Percentiles rank a stretch among this genome's conserved stretches.
Evolutionary conservation across 106 monocot genomes (phyloP).

Genomic region (Gastrodia elata): DNA sequence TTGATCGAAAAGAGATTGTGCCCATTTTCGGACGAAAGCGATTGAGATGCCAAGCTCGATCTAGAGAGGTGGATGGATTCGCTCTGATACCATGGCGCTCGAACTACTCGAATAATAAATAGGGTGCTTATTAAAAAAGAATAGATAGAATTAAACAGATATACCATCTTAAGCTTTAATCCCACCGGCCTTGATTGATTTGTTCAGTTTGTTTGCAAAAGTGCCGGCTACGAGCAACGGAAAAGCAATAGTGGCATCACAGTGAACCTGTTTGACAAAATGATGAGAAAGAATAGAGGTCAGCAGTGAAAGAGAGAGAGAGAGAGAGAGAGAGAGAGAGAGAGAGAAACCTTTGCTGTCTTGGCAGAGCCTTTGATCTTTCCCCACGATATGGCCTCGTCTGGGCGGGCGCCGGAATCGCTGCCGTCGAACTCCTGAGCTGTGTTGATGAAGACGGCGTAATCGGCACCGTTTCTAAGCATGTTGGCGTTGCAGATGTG

Average conservation of each 20-base stretch:
- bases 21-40: no score
- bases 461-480: constrained; percentile 77
- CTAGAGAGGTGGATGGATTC: no score
- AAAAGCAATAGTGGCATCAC: constrained; percentile 8
- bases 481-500: constrained; percentile 80
- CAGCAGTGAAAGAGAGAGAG: no score
- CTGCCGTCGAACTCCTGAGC: constrained; percentile 87
- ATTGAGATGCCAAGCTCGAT: no score
- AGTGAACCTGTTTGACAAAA: constrained; percentile 5
- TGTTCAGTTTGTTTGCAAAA: background rate
- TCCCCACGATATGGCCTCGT: constrained; percentile 89
- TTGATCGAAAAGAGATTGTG: no score
- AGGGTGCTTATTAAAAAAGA: no score
- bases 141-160: no score
- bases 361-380: constrained; percentile 68
- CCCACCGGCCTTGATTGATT: background rate
- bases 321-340: no score
- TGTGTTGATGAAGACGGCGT: constrained; percentile 77
- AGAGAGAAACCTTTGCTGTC: constrained; percentile 61
- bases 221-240: constrained; percentile 7
- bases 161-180: background rate
- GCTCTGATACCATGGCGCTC: no score
- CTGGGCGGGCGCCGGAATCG: constrained; percentile 82
- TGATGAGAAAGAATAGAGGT: no score
- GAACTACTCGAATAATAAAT: no score